Evolutionary conservation across 169 alveolate species (phyloP).

Genomic region (Cryptosporidium parvum): DNA sequence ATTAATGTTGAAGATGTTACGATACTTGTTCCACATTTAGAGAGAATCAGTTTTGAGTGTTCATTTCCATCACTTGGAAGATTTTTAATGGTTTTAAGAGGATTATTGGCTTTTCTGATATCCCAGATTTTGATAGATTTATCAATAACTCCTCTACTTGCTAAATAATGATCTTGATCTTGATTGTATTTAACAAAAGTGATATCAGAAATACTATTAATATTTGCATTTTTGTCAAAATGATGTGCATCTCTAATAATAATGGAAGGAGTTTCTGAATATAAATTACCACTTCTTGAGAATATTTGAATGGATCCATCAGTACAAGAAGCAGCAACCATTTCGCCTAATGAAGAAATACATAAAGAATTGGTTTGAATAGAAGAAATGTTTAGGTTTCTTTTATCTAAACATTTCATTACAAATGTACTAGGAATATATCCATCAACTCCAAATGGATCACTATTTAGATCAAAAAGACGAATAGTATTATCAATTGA

Average conservation of each 20-base stretch:
- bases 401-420: slow-evolving; percentile 48
- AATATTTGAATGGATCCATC: slow-evolving; percentile 71
- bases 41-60: slow-evolving; percentile 6
- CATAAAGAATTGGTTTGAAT: slow-evolving; percentile 38
- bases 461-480: slow-evolving; percentile 65
- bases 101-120: slow-evolving; percentile 34
- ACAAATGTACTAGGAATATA: slow-evolving; percentile 47
- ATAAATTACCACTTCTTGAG: slow-evolving; percentile 10
- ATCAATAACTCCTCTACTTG: slow-evolving; percentile 52
- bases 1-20: slow-evolving; percentile 18
- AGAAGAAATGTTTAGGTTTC: slow-evolving; percentile 49
- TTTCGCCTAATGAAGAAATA: slow-evolving; percentile 36
- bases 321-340: slow-evolving; percentile 41
- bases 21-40: slow-evolving; percentile 15
- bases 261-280: slow-evolving; percentile 58
- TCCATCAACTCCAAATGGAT: slow-evolving; percentile 61
- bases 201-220: slow-evolving; percentile 36
- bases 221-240: background rate
- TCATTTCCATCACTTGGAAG: slow-evolving; percentile 36
- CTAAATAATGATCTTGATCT: slow-evolving; percentile 15
- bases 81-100: slow-evolving; percentile 17
- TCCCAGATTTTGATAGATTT: slow-evolving; percentile 50
- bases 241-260: slow-evolving; percentile 57
- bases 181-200: slow-evolving; percentile 15
- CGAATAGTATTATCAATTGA: slow-evolving; percentile 59